Percentiles rank a stretch among this genome's conserved stretches.
Evolutionary conservation across 177 flowering plant genomes (phyloP).

Genomic region (Vitis hybrid): DNA sequence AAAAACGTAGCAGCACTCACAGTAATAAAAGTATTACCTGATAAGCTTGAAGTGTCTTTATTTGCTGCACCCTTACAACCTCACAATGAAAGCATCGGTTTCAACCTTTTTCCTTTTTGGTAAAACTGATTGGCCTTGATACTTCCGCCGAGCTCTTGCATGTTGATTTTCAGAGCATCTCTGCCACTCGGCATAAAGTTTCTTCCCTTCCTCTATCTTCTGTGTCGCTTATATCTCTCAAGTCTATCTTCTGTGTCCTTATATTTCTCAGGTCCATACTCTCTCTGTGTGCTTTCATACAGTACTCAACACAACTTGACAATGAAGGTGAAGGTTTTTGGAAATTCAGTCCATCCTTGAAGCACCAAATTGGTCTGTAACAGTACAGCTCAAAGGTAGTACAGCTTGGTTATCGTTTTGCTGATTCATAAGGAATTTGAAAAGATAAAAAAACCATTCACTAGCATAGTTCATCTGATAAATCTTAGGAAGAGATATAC

Average conservation of each 20-base stretch:
- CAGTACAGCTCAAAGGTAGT: background rate
- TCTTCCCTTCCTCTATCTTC: background rate
- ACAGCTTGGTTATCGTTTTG: background rate
- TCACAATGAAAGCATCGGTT: background rate
- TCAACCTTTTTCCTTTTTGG: background rate
- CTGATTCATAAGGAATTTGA: background rate
- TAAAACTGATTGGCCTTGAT: background rate
- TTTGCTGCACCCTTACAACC: background rate
- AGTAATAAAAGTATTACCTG: too few relatives aligned
- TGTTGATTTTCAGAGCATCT: constrained; percentile 2
- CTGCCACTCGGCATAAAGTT: constrained; percentile 4
- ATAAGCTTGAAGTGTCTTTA: background rate
- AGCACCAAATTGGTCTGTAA: background rate
- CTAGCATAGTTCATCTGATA: too few relatives aligned
- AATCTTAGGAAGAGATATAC: too few relatives aligned
- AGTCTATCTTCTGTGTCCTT: background rate
- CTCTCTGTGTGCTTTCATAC: background rate
- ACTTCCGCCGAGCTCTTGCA: background rate
- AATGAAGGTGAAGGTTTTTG: background rate
- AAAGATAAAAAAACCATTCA: background rate
- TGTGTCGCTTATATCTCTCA: background rate
- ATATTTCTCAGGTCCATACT: too few relatives aligned
- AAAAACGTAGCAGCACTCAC: too few relatives aligned
- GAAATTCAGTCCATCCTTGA: background rate
- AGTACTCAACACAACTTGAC: background rate